Base-by-base conservation (phyloP, 2,329 filamentous ascomycete species). In the Beauveria sp. region DNA sequence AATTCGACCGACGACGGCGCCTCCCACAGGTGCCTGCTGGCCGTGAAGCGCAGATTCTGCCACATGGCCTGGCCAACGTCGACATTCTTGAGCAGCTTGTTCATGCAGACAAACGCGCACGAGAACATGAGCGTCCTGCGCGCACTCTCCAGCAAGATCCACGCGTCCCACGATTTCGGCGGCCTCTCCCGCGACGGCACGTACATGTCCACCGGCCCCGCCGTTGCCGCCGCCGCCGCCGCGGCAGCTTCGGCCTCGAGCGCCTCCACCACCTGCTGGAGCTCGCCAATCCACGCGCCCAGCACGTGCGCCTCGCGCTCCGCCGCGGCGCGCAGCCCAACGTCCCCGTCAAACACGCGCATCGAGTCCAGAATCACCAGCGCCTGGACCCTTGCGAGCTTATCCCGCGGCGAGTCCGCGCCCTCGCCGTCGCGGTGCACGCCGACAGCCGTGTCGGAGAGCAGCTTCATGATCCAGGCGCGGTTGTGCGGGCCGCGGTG, bases 121-220 rank as follows among this genome's bases (percentile, higher is more conserved):
- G 69, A 65, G 62, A 73, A 70, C 61, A 78, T 63, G 14, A 71
- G 65, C 0, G 75, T 78, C 45, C 76, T 71, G 18, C 77, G 71
- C 7, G 72, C 67, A 61, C 74, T 77, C 67, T 79, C 78, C 4
- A 74, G 67, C 16, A 80, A 70, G 10, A 79, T 62, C 78, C 78
- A 80, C 16, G 68, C 75, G 70, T 79, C 77, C 78, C 78, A 80
- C 28, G 68, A 74, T 57, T 72, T 68, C 1, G 78, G 77, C 24
- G 73, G 71, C 28, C 67, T 68, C 3, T 74, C 71, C 38, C 71
- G 68, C 40, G 70, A 61, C 8, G 57, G 57, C 30, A 34, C 30
- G 38, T 18, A 59, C 52, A 62, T 64, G 12, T 18, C 42, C 53
- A 8, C 55, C 43, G 16, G 4, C 26, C n/a, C 38, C 47, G 20